Percentiles rank a stretch among this genome's conserved stretches.
These are phyloP conservation scores for Colletotrichum camelliae DNA, from an alignment of 2,329 filamentous ascomycete genomes.

Conservation along the genomic window DNA sequence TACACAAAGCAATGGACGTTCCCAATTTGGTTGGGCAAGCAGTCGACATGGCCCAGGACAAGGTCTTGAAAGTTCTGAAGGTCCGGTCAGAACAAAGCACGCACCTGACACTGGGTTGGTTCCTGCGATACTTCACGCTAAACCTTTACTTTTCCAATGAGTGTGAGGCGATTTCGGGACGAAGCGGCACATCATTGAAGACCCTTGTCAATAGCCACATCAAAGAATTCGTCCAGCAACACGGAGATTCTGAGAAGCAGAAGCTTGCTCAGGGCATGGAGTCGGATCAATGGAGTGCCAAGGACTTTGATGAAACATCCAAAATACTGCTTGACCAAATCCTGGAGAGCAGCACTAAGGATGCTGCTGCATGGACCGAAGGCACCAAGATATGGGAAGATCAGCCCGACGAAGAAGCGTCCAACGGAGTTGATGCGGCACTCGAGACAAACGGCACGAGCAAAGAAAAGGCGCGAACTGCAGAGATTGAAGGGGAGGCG, in stretches of 20 bases:
- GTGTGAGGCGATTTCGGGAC: slow-evolving; percentile 83
- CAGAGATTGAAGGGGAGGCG: slow-evolving; percentile 81
- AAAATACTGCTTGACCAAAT: slow-evolving; percentile 67
- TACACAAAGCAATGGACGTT: slow-evolving; percentile 79
- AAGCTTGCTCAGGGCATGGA: slow-evolving; percentile 79
- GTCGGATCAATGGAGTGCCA: slow-evolving; percentile 79
- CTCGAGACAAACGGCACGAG: slow-evolving; percentile 51
- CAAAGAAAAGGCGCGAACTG: slow-evolving; percentile 74
- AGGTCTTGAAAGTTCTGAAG: slow-evolving; percentile 75
- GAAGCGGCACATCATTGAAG: slow-evolving; percentile 77
- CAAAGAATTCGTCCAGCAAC: slow-evolving; percentile 75
- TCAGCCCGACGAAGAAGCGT: slow-evolving; percentile 7
- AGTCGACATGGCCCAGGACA: slow-evolving; percentile 81
- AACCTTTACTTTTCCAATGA: slow-evolving; percentile 86
- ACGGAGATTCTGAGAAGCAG: slow-evolving; percentile 76
- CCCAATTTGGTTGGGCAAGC: slow-evolving; percentile 79
- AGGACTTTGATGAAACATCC: slow-evolving; percentile 73
- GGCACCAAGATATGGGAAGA: slow-evolving; percentile 62
- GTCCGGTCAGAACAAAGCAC: slow-evolving; percentile 78
- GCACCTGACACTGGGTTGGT: slow-evolving; percentile 69
- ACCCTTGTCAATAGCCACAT: slow-evolving; percentile 83
- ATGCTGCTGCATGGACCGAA: slow-evolving; percentile 71
- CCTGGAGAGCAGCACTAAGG: slow-evolving; percentile 72
- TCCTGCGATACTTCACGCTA: slow-evolving; percentile 82
- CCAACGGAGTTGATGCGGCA: slow-evolving; percentile 28